Conservation (phyloP, 2,329 filamentous ascomycete species). For the Talaromyces sp. region DNA sequence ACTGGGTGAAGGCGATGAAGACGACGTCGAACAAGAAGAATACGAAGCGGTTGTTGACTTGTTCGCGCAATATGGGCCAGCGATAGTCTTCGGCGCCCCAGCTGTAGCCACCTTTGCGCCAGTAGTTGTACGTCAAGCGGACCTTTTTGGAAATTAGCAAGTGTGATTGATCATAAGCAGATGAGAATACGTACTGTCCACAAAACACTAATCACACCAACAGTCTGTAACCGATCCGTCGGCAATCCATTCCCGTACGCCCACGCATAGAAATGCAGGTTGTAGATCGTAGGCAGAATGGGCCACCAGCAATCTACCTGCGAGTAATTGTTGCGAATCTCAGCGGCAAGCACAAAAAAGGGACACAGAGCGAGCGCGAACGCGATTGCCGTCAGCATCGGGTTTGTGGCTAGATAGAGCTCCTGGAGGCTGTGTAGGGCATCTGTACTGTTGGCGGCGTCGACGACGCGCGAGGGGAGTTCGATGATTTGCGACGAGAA, state of each 20-base stretch:
- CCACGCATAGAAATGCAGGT: constrained; percentile 80
- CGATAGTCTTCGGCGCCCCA: constrained; percentile 92
- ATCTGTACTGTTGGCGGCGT: constrained; percentile 57
- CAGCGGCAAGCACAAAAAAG: constrained; percentile 70
- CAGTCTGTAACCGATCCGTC: constrained; percentile 66
- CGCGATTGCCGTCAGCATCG: constrained; percentile 69
- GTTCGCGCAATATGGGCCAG: constrained; percentile 72
- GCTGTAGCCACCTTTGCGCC: constrained; percentile 86
- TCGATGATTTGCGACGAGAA: constrained; percentile 63
- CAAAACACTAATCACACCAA: constrained; percentile 64
- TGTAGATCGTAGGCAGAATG: constrained; percentile 80
- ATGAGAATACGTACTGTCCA: constrained; percentile 66
- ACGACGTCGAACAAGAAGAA: constrained; percentile 83
- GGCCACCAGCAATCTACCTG: constrained; percentile 94
- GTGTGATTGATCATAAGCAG: not conserved
- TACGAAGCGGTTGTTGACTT: constrained; percentile 65
- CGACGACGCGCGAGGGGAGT: constrained; percentile 63
- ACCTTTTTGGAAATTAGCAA: constrained; percentile 44
- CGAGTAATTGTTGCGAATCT: constrained; percentile 92
- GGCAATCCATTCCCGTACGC: constrained; percentile 69
- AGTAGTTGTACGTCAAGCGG: constrained; percentile 93
- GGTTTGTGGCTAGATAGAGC: constrained; percentile 82
- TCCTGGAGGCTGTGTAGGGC: constrained; percentile 63
- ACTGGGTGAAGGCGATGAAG: constrained; percentile 86
- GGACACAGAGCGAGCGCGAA: constrained; percentile 67